These are phyloP conservation scores for Fraxinus latifolia DNA, from an alignment of 305 asterid genomes.

Conservation along the genomic window DNA sequence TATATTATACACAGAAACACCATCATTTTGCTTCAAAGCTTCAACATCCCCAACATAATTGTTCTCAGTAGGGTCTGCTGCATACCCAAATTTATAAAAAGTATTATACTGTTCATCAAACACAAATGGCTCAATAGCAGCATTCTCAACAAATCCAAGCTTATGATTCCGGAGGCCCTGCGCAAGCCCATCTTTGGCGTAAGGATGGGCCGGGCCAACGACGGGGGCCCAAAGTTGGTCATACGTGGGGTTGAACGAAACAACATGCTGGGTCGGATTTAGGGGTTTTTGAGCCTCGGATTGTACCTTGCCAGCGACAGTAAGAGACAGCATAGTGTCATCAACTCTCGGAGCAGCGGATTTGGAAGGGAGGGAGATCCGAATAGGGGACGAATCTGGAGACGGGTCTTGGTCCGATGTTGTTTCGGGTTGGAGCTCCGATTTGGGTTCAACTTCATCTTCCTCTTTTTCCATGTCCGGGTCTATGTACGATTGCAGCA, in stretches of 20 bases:
- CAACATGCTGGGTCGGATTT: slow-evolving; percentile 83
- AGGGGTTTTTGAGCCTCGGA: slow-evolving; percentile 58
- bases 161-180: slow-evolving; percentile 96
- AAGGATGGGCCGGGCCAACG: slow-evolving; percentile 90
- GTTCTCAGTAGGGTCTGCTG: slow-evolving; percentile 84
- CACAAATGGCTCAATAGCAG: slow-evolving; percentile 69
- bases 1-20: slow-evolving; percentile 72
- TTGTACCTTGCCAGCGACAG: slow-evolving; percentile 58
- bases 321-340: slow-evolving; percentile 85
- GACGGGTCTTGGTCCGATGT: slow-evolving; percentile 35
- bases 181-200: slow-evolving; percentile 91
- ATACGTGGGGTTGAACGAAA: slow-evolving; percentile 84
- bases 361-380: slow-evolving; percentile 60
- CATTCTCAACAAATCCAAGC: slow-evolving; percentile 87
- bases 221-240: slow-evolving; percentile 98
- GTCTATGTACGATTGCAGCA: slow-evolving; percentile 44
- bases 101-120: slow-evolving; percentile 97
- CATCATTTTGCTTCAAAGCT: slow-evolving; percentile 50
- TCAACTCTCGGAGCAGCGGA: slow-evolving; percentile 92
- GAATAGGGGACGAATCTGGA: slow-evolving; percentile 74
- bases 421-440: not conserved
- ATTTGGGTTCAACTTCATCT: not conserved
- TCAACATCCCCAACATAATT: slow-evolving; percentile 75
- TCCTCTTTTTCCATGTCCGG: slow-evolving; percentile 24
- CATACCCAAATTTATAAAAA: slow-evolving; percentile 83